Evolutionary conservation across 768 basidiomycete species (phyloP), one percentile per base, ranked within the genome.

Genomic region (Mycena indigotica): DNA sequence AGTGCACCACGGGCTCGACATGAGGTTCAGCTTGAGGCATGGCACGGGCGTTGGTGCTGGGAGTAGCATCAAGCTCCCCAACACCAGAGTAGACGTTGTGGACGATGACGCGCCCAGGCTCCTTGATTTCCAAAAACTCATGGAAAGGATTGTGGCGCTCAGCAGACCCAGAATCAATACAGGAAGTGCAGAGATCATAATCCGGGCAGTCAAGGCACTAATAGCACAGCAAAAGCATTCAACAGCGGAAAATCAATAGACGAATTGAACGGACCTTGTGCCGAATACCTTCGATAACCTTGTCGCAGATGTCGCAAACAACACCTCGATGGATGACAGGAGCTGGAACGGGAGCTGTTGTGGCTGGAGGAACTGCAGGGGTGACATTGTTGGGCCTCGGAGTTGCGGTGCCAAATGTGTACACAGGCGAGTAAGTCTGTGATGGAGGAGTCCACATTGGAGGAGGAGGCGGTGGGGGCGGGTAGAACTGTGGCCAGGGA

Each of bases 141-240:
- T 93, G 91, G 69, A 78, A 79, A 6, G 82, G 72, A 58, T 86
- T 80, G 67, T 88, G 86, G 8, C 67, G 68, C 59, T 83, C 80
- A n/a, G 77, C 76, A 51, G 67, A 71, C 49, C 78, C 82, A n/a
- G 72, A 66, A 19, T 69, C 62, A 25, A 88, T 75, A 68, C 89
- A 91, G 1, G 65, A 2, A 0, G 83, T 76, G 69, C 89, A 91
- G 52, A 91, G 73, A 70, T 91, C 89, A 65, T 85, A 91, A 67
- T 91, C 89, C 87, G 50, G 0, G 55, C 24, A 45, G 46, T 3
- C 53, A 4, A 41, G 40, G 28, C 44, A 13, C 44, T n/a, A 40
- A 16, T 57, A 15, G 23, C 56, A 19, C 17, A 25, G 49, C 40
- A 19, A 5, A 28, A 55, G 39, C n/a, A n/a, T n/a, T n/a, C n/a